Base-by-base conservation (phyloP, 2,329 filamentous ascomycete genomes). In the Neonectria magnoliae region DNA sequence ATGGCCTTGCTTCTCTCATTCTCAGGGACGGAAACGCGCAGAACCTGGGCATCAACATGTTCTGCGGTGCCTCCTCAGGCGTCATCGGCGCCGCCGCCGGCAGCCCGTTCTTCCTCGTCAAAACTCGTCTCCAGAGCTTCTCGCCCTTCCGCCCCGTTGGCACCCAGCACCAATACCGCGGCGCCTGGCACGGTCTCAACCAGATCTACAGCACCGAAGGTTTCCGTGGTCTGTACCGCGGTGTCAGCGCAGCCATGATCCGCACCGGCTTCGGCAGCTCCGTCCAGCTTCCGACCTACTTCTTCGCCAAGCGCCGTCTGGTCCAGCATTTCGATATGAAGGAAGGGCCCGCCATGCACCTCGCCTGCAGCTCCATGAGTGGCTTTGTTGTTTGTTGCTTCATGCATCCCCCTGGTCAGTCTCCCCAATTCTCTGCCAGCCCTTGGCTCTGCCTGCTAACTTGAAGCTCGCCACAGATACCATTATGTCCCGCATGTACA, bases 401-500 rank as follows among this genome's bases (percentile, higher is more conserved):
- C 68, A 99, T 99, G 96, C 96, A 99, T 76, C 96, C 96, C 58
- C 96, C 96, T 76, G 92, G 91, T 93, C 81, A 77, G 86, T 78
- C 66, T 16, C 31, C 2, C 27, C 11, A 13, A 1, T 13, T 16
- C 44, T 22, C 11, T 33, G 10, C 5, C 20, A 38, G 2, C 33
- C 20, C 41, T 18, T 29, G 8, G 13, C 44, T 50, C 5, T n/a
- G 8, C 29, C 36, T 7, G 29, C 57, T 45, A 57, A 51, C 68
- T 27, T 25, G 27, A 36, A 10, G 9, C 20, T 56, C 72, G 27
- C 27, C 38, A 9, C 66, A 87, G 96, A 99, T 79, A 99, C 96
- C 5, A 93, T 99, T 81, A 99, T 99, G 96, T 96, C 93, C 67
- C 91, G 96, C 68, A 91, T 99, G 85, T 99, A 99, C 85, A 99